phyloP scores from a whole-genome alignment of 1,139 yeast genomes.

The Tardiomyces depauwii region DNA sequence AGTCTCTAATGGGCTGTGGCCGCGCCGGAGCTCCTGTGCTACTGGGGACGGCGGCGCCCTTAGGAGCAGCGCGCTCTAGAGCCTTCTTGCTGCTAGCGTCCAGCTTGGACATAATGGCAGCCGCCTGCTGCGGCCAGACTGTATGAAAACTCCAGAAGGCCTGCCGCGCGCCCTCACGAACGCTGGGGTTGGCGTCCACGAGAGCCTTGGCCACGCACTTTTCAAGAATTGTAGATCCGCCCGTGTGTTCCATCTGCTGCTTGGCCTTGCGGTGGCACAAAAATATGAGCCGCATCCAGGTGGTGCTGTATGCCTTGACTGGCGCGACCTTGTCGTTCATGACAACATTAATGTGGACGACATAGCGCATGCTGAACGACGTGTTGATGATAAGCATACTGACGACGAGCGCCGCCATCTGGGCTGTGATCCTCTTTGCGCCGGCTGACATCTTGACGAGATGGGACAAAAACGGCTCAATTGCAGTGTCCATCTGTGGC shows the following conservation, averaged over 20 bases:
- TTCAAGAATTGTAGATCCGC: constrained; percentile 35
- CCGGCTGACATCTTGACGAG: constrained; percentile 57
- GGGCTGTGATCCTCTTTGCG: constrained; percentile 70
- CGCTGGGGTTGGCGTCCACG: constrained; percentile 71
- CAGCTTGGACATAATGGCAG: constrained; percentile 27
- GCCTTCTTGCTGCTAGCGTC: constrained; percentile 39
- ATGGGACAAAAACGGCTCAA: constrained; percentile 49
- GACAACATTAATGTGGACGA: constrained; percentile 42
- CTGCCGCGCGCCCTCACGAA: constrained; percentile 62
- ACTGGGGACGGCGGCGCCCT: no score
- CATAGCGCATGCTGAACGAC: constrained; percentile 40
- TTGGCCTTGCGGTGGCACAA: constrained; percentile 15
- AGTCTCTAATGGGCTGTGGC: no score
- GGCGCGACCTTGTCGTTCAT: constrained; percentile 57
- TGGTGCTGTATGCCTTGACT: constrained; percentile 59
- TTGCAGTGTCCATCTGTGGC: constrained; percentile 43
- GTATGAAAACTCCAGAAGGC: constrained; percentile 62
- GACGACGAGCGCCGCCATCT: constrained; percentile 60
- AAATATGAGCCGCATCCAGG: constrained; percentile 58
- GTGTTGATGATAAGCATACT: constrained; percentile 48
- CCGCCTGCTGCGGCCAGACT: constrained; percentile 33
- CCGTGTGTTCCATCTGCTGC: constrained; percentile 22
- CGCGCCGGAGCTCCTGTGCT: no score
- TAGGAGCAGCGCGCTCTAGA: not conserved
- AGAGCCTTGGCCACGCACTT: constrained; percentile 50